Conservation (phyloP, 495 filamentous ascomycete genomes). For the Hypoxylon lienhwacheense region DNA sequence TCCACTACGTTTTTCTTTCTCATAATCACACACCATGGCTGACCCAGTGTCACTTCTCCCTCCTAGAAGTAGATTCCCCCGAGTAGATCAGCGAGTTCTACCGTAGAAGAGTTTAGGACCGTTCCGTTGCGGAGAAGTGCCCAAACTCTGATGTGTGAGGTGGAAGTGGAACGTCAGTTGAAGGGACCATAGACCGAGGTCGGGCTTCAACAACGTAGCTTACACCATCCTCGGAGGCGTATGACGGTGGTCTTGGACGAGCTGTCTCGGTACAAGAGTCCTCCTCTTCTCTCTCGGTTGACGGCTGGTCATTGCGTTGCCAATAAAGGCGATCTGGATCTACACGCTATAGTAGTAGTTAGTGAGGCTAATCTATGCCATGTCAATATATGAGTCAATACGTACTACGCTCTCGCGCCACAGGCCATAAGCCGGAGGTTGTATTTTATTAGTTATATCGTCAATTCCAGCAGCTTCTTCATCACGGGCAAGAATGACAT, state of each 20-base stretch:
- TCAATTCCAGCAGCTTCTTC: conserved; percentile 60
- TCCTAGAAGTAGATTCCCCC: not conserved
- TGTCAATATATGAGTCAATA: conserved; percentile 20
- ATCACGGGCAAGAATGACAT: conserved; percentile 62
- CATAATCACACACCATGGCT: conserved; percentile 11
- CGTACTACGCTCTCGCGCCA: conserved; percentile 83
- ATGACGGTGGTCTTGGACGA: conserved; percentile 63
- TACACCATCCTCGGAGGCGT: conserved; percentile 71
- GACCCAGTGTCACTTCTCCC: not conserved
- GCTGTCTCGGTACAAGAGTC: conserved; percentile 21
- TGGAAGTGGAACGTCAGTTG: conserved; percentile 46
- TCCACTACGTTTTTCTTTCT: not conserved
- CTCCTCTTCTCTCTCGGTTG: conserved; percentile 23
- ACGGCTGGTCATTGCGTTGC: conserved; percentile 59
- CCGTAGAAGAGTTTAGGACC: conserved; percentile 8
- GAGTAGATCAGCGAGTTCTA: conserved; percentile 5
- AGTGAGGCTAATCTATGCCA: conserved; percentile 9
- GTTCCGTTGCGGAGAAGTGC: conserved; percentile 25
- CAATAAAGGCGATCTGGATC: conserved; percentile 81
- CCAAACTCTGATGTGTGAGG: conserved; percentile 51
- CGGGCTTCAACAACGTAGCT: conserved; percentile 66
- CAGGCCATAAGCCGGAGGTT: conserved; percentile 84
- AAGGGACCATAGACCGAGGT: conserved; percentile 55
- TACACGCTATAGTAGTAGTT: conserved; percentile 56
- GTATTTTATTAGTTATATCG: conserved; percentile 56